Evolutionary conservation across 2,329 filamentous ascomycete genomes (phyloP).

Genomic region (Verticillium nubilum): DNA sequence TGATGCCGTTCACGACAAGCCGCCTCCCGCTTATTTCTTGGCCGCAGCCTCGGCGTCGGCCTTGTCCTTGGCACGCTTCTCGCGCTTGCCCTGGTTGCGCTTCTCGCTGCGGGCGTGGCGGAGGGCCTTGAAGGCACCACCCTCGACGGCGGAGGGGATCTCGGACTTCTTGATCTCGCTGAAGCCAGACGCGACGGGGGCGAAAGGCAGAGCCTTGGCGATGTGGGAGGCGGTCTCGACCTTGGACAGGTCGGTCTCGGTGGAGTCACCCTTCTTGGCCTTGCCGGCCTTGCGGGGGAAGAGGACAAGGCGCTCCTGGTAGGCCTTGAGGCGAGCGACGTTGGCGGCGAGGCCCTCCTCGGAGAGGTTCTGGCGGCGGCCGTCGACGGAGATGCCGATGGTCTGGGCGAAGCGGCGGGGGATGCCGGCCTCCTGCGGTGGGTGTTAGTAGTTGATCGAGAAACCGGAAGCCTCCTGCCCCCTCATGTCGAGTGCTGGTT

Average conservation of each 20-base stretch:
- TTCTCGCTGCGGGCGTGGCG: constrained; percentile 79
- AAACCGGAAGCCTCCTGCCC: not conserved
- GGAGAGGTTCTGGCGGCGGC: constrained; percentile 93
- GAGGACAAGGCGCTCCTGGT: constrained; percentile 92
- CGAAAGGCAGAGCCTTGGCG: constrained; percentile 64
- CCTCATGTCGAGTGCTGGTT: not conserved
- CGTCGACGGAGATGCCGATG: constrained; percentile 95
- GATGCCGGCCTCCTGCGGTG: constrained; percentile 79
- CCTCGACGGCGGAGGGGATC: constrained; percentile 67
- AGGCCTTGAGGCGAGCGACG: constrained; percentile 96
- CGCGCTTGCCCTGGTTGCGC: constrained; percentile 74
- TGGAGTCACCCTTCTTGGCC: constrained; percentile 85
- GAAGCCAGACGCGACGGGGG: constrained; percentile 59
- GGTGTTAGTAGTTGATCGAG: constrained; percentile 1
- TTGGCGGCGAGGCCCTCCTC: constrained; percentile 93
- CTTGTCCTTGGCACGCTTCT: constrained; percentile 90
- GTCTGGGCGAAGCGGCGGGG: constrained; percentile 90
- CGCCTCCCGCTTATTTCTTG: constrained; percentile 69
- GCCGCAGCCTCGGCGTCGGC: constrained; percentile 68
- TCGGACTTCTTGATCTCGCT: constrained; percentile 77
- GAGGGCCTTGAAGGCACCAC: constrained; percentile 82
- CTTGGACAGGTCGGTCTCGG: constrained; percentile 55
- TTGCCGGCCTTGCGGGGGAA: constrained; percentile 94
- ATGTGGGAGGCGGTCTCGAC: constrained; percentile 55
- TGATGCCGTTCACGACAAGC: not conserved